Conservation (phyloP, 2,329 filamentous ascomycete genomes). For the Allantophomopsis lycopodina region DNA sequence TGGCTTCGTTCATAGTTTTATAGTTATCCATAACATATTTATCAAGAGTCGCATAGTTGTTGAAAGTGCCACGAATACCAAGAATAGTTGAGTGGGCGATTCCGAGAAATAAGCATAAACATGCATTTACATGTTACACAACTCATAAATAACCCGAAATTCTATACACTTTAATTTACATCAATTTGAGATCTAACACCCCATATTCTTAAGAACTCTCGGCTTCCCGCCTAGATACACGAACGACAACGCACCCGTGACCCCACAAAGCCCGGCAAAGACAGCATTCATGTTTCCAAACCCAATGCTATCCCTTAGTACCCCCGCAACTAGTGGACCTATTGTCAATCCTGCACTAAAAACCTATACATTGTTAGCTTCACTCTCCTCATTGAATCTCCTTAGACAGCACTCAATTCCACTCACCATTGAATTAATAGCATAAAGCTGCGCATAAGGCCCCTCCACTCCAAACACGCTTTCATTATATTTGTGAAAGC, state of each 20-base stretch:
- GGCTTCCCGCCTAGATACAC: slow-evolving; percentile 8
- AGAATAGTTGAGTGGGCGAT: no score
- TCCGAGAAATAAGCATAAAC: no score
- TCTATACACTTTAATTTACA: no score
- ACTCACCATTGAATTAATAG: slow-evolving; percentile 42
- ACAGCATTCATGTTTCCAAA: slow-evolving; percentile 38
- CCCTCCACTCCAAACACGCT: slow-evolving; percentile 38
- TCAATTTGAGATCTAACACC: no score
- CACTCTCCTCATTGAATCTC: no score
- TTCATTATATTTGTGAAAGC: slow-evolving; percentile 38
- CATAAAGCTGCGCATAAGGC: slow-evolving; percentile 53
- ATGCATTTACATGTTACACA: no score
- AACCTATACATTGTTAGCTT: neutral
- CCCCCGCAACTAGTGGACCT: slow-evolving; percentile 42
- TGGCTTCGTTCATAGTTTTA: no score
- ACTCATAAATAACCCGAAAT: no score
- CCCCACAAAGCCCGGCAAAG: slow-evolving; percentile 9
- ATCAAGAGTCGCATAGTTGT: no score
- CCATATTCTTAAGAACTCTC: neutral
- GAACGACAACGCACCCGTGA: slow-evolving; percentile 9
- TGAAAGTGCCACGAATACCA: no score
- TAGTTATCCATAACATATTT: no score
- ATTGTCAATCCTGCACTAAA: slow-evolving; percentile 44
- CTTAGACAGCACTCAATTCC: no score
- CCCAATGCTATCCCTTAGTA: slow-evolving; percentile 32